A percentile compares a stretch with the other conserved stretches of the same genome.
These are phyloP conservation scores for Clitopilus hobsonii DNA, from an alignment of 768 basidiomycete species.

Conservation along the genomic window DNA sequence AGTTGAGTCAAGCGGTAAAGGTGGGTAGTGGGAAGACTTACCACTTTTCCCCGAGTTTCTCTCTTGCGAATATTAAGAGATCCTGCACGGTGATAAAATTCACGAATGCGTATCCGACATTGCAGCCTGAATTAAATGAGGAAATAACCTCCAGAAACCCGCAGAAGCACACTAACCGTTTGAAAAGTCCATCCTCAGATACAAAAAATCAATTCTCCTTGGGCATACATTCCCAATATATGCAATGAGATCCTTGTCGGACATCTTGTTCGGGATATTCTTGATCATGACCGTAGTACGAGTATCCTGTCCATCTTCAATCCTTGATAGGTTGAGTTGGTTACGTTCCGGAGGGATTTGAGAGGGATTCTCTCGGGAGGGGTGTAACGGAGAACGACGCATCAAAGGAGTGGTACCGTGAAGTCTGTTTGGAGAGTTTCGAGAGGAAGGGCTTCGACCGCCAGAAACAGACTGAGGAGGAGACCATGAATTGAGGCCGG, in stretches of 20 bases:
- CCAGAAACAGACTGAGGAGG: not conserved
- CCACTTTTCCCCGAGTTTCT: conserved; percentile 79
- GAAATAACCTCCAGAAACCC: conserved; percentile 2
- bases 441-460: not conserved
- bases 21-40: conserved; percentile 24
- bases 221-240: conserved; percentile 72
- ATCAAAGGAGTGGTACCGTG: not conserved
- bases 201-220: conserved; percentile 81
- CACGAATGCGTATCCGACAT: conserved; percentile 84
- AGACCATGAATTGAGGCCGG: not conserved
- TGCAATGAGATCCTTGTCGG: conserved; percentile 60
- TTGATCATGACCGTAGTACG: conserved; percentile 88
- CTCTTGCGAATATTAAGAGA: conserved; percentile 69
- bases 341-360: conserved; percentile 27
- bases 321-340: conserved; percentile 59
- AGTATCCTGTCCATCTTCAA: conserved; percentile 75
- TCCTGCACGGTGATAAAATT: conserved; percentile 83
- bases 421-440: not conserved
- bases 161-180: conserved; percentile 47
- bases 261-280: conserved; percentile 93
- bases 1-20: conserved; percentile 2
- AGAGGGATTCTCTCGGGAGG: not conserved
- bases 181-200: conserved; percentile 81
- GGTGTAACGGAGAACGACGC: not conserved
- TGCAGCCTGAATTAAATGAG: conserved; percentile 47